Evolutionary conservation across 768 basidiomycete genomes (phyloP), one percentile per base, ranked within the genome.

Genomic region (Lactarius hatsudake): DNA sequence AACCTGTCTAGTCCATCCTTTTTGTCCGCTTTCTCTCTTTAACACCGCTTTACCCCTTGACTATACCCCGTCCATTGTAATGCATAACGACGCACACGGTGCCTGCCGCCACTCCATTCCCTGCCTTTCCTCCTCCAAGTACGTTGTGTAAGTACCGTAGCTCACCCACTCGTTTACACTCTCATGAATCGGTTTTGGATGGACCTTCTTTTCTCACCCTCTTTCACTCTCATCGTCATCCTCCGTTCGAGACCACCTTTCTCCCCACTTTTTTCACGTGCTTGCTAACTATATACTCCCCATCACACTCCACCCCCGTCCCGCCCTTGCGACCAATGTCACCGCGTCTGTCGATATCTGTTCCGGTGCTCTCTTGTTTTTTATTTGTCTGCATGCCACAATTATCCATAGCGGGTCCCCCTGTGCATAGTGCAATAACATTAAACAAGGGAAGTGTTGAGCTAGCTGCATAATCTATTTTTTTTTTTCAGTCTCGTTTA

Each of bases 41-140:
- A 64, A 40, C 58, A 34, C 56, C 62, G 26, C 56, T 67, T 64
- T 61, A 59, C 62, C 62, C 63, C 62, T 48, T 53, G 42, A 51
- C 65, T 71, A 72, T 71, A 72, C 71, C 71, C 70, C 62, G 60
- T 61, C 71, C 71, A 71, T 64, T 72, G 71, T 72, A 72, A 68
- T 66, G 62, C 68, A 64, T 71, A 71, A 68, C 69, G 70, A 69
- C 65, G 65, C 71, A 71, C 67, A 71, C 64, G 64, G 66, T 71
- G 54, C 54, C 62, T 43, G 23, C 62, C 66, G 36, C 60, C 64
- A 54, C 66, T 62, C 64, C 63, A 65, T 64, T 68, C 62, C 61
- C 54, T 62, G 32, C 38, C 48, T 63, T 51, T 51, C 48, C 26
- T 51, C 63, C 63, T 42, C 53, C 62, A 60, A 65, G 70, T 72